These are phyloP conservation scores for Neurospora terricola DNA, from an alignment of 495 filamentous ascomycete genomes.

Conservation along the genomic window DNA sequence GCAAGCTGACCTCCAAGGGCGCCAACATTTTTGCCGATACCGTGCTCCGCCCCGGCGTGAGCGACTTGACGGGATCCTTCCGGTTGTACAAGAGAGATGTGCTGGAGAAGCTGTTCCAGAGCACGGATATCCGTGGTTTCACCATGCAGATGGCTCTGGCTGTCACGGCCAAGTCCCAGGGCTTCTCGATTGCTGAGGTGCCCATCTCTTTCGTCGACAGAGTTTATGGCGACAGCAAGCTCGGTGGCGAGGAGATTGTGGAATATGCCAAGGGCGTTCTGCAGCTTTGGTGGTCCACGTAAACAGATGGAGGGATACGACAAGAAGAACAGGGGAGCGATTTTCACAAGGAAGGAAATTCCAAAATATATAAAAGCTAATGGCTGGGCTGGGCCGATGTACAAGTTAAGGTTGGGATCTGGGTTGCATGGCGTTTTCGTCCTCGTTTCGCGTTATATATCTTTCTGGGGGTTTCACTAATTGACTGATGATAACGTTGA, in stretches of 20 bases:
- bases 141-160: constrained; percentile 96
- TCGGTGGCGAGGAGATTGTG: constrained; percentile 93
- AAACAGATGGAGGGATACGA: constrained; percentile 21
- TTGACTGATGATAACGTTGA: neutral
- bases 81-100: constrained; percentile 86
- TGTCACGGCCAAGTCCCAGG: constrained; percentile 86
- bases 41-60: constrained; percentile 87
- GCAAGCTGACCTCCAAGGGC: constrained; percentile 82
- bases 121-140: constrained; percentile 89
- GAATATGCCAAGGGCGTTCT: constrained; percentile 94
- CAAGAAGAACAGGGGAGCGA: neutral
- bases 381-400: constrained; percentile 1
- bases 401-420: constrained; percentile 1
- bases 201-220: constrained; percentile 95
- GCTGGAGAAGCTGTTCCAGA: constrained; percentile 78
- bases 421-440: constrained; percentile 12
- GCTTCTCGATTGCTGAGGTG: constrained; percentile 81
- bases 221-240: constrained; percentile 89
- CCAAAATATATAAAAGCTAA: neutral
- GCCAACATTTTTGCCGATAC: constrained; percentile 96
- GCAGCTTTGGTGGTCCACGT: constrained; percentile 59
- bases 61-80: constrained; percentile 91
- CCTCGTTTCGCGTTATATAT: constrained; percentile 1
- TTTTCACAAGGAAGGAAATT: neutral
- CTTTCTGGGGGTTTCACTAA: neutral